Conservation (phyloP, 208 protist species). For the Jaenimonas drosophilae region DNA sequence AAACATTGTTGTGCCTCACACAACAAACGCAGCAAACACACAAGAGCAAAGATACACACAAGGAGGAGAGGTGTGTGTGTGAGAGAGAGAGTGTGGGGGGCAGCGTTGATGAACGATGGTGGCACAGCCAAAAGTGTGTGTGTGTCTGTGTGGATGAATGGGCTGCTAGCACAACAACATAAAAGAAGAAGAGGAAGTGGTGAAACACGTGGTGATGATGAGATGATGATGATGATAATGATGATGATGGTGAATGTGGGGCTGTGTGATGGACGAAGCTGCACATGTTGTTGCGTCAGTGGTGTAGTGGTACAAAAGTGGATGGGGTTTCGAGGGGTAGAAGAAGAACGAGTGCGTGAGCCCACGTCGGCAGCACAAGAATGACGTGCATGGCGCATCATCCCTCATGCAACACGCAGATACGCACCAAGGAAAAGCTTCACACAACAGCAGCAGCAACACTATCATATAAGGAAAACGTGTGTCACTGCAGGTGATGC, state of each 20-base stretch:
- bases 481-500: background rate
- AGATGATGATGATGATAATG: no score
- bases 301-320: no score
- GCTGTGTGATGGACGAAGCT: background rate
- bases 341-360: no score
- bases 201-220: no score
- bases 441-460: no score
- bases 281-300: background rate
- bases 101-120: background rate
- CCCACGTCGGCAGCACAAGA: no score
- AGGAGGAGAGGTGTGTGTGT: background rate
- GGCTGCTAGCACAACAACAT: background rate
- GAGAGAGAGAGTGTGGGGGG: background rate
- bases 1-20: no score
- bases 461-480: background rate
- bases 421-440: no score
- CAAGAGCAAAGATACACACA: background rate
- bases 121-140: conserved; percentile 1
- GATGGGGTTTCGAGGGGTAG: no score
- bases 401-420: no score
- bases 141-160: background rate
- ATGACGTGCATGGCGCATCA: no score
- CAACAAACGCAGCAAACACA: background rate
- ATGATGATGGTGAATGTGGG: background rate
- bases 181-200: background rate